Evolutionary conservation across 179 eudicot genomes (phyloP).

Genomic region (Camellia oleifera): DNA sequence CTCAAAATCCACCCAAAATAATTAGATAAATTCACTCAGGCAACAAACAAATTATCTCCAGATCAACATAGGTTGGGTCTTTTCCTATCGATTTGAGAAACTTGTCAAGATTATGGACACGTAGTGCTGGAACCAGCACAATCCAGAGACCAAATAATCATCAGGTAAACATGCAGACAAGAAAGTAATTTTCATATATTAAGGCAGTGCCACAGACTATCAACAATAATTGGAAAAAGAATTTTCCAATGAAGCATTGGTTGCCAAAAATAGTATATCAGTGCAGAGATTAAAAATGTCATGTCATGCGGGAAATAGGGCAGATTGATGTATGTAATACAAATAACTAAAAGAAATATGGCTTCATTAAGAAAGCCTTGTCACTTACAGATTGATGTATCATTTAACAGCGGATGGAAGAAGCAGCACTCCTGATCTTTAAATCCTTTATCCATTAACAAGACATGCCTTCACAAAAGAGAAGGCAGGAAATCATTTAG

Average conservation of each 20-base stretch:
- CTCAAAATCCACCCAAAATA: not conserved
- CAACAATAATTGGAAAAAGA: not conserved
- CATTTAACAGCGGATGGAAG: slow-evolving; percentile 94
- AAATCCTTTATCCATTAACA: slow-evolving; percentile 85
- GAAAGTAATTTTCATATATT: not conserved
- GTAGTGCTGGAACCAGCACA: slow-evolving; percentile 49
- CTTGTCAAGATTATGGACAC: slow-evolving; percentile 59
- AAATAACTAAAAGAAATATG: not conserved
- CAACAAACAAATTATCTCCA: slow-evolving; percentile 56
- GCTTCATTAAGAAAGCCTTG: not conserved
- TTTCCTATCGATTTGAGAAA: slow-evolving; percentile 75
- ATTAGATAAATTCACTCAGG: not conserved
- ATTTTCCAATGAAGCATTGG: not conserved
- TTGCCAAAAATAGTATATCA: not conserved
- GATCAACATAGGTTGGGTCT: slow-evolving; percentile 70
- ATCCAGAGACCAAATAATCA: slow-evolving; percentile 7
- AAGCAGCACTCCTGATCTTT: slow-evolving; percentile 58
- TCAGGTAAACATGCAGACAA: slow-evolving; percentile 5
- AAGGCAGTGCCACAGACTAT: not conserved
- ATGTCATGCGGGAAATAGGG: not conserved
- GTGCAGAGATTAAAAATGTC: not conserved
- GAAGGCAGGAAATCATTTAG: not conserved
- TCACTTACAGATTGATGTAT: slow-evolving; percentile 70
- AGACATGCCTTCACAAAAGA: slow-evolving; percentile 59
- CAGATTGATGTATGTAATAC: too few species aligned